Conservation (phyloP, 768 basidiomycete species). For the Leccinum sublutescens region DNA sequence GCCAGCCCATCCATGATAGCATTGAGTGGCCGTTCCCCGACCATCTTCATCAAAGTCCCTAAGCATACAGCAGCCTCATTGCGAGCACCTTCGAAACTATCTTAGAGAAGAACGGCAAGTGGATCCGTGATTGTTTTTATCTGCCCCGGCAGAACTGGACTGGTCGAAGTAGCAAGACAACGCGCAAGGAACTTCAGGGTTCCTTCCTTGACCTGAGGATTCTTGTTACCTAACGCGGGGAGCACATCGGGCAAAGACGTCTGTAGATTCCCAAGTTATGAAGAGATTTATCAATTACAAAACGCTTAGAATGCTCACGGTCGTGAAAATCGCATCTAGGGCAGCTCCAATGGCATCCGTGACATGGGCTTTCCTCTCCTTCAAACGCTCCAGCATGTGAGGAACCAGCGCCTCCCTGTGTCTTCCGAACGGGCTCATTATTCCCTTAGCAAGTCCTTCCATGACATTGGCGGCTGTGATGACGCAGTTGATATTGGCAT, state of each 20-base stretch:
- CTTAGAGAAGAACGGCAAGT: slow-evolving; percentile 75
- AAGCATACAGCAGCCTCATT: slow-evolving; percentile 84
- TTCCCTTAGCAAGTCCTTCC: slow-evolving; percentile 81
- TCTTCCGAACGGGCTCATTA: slow-evolving; percentile 71
- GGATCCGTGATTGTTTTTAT: slow-evolving; percentile 80
- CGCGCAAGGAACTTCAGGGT: slow-evolving; percentile 84
- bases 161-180: slow-evolving; percentile 67
- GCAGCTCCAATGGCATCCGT: slow-evolving; percentile 86
- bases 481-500: slow-evolving; percentile 96
- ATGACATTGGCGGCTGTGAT: slow-evolving; percentile 82
- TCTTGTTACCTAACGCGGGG: slow-evolving; percentile 79
- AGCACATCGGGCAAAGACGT: slow-evolving; percentile 76
- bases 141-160: slow-evolving; percentile 69
- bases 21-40: slow-evolving; percentile 89
- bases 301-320: slow-evolving; percentile 51
- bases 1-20: slow-evolving; percentile 82
- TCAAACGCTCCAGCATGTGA: slow-evolving; percentile 82
- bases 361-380: slow-evolving; percentile 90
- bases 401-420: slow-evolving; percentile 71
- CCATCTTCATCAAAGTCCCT: slow-evolving; percentile 93
- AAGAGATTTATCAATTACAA: not conserved
- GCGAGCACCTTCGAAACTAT: slow-evolving; percentile 84
- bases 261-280: slow-evolving; percentile 39
- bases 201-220: slow-evolving; percentile 95
- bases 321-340: slow-evolving; percentile 82